phyloP scores from a whole-genome alignment of 345 rosid species.

The Lagerstroemia speciosa region DNA sequence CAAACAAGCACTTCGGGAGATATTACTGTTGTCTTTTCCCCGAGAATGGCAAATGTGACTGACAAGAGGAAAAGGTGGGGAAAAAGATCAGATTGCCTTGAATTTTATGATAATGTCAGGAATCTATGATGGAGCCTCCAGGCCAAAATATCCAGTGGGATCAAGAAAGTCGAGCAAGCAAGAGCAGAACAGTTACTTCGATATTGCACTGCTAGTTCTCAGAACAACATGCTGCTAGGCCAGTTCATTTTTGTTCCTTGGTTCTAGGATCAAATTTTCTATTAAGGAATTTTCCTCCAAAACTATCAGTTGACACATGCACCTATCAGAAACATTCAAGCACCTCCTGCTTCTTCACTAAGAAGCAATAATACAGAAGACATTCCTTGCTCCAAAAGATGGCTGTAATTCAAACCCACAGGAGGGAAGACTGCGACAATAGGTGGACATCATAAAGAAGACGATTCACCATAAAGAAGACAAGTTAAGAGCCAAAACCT shows the following conservation, averaged over 20 bases:
- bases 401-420: background rate
- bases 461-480: background rate
- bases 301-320: background rate
- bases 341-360: background rate
- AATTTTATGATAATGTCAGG: too few relatives aligned
- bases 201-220: background rate
- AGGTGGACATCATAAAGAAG: background rate
- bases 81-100: background rate
- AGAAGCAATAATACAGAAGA: background rate
- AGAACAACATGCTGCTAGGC: background rate
- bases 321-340: background rate
- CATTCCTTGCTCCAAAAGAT: background rate
- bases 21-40: constrained; percentile 96
- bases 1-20: constrained; percentile 89
- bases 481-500: background rate
- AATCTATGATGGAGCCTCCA: background rate
- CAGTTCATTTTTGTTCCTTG: background rate
- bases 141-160: background rate
- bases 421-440: background rate
- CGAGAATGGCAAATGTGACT: constrained; percentile 85
- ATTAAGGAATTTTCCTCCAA: background rate
- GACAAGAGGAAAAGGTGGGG: constrained; percentile 4
- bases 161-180: background rate
- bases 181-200: background rate
- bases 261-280: background rate